Conservation (phyloP, 169 alveolate genomes). For the Plasmodium vivax region DNA sequence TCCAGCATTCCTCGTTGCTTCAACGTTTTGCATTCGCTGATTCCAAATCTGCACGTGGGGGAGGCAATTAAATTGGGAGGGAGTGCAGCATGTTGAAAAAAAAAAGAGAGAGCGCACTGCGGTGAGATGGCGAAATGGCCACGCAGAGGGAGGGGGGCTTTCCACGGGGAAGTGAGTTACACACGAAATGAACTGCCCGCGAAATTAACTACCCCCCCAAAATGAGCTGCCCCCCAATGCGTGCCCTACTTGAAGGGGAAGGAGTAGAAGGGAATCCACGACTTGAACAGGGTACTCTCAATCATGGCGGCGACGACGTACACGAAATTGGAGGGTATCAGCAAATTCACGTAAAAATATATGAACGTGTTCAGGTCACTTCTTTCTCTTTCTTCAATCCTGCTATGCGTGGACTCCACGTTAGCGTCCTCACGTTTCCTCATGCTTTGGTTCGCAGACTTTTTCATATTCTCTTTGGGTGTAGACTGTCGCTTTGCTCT, state of each 20-base stretch:
- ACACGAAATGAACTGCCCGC: background rate
- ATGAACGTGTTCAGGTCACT: constrained; percentile 44
- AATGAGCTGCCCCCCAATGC: background rate
- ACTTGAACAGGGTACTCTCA: constrained; percentile 15
- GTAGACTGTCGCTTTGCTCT: background rate
- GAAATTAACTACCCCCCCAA: background rate
- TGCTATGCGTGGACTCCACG: background rate
- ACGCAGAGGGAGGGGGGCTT: background rate
- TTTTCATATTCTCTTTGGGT: background rate
- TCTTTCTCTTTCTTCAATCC: constrained; percentile 39
- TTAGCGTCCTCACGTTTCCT: background rate
- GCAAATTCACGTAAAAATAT: constrained; percentile 43
- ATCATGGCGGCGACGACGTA: constrained; percentile 43
- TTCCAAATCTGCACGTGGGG: constrained; percentile 22
- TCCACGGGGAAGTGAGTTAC: background rate
- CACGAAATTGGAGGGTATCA: constrained; percentile 43
- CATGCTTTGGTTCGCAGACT: background rate
- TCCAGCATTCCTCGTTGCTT: constrained; percentile 37
- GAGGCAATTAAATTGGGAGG: background rate
- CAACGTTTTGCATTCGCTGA: constrained; percentile 33
- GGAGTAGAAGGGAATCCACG: constrained; percentile 57
- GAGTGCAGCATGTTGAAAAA: background rate
- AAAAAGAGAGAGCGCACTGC: background rate
- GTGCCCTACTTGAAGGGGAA: constrained; percentile 40
- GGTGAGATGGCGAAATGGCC: background rate